Evolutionary conservation across 352 stramenopile species (phyloP).

Genomic region (Phytophthora litchii): DNA sequence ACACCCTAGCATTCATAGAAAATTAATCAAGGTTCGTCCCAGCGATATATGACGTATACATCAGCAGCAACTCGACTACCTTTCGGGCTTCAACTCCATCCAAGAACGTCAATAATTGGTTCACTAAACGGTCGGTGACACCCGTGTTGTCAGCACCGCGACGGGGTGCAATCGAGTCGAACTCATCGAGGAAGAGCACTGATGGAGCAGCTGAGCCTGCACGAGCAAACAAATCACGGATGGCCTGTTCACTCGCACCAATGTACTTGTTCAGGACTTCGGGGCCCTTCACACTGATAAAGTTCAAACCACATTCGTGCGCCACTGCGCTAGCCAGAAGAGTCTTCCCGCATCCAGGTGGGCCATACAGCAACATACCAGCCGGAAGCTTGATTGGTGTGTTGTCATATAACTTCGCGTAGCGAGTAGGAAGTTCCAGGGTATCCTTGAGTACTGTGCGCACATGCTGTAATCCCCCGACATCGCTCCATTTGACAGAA

Average conservation of each 20-base stretch:
- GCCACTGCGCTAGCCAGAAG: slow-evolving; percentile 87
- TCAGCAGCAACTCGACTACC: slow-evolving; percentile 32
- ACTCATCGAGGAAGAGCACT: slow-evolving; percentile 90
- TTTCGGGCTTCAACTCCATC: slow-evolving; percentile 94
- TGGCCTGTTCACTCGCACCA: slow-evolving; percentile 89
- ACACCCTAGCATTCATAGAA: slow-evolving; percentile 59
- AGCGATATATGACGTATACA: background rate
- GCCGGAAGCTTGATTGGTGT: slow-evolving; percentile 84
- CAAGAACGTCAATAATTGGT: slow-evolving; percentile 98
- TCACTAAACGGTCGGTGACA: slow-evolving; percentile 97
- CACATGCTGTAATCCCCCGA: slow-evolving; percentile 82
- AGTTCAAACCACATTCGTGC: slow-evolving; percentile 88
- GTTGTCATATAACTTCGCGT: slow-evolving; percentile 82
- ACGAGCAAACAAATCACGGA: slow-evolving; percentile 86
- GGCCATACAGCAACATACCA: slow-evolving; percentile 90
- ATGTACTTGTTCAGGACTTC: slow-evolving; percentile 93
- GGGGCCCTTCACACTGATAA: slow-evolving; percentile 91
- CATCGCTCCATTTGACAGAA: slow-evolving; percentile 86
- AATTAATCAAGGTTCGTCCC: slow-evolving; percentile 1
- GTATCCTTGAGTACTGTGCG: slow-evolving; percentile 90
- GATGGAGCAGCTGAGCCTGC: slow-evolving; percentile 79
- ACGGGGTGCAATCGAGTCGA: slow-evolving; percentile 95
- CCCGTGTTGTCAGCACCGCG: slow-evolving; percentile 94
- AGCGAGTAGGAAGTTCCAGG: slow-evolving; percentile 83
- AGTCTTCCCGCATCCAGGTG: slow-evolving; percentile 92